These are phyloP conservation scores for Diutina catenulata DNA, from an alignment of 1,139 yeast species.

Conservation along the genomic window DNA sequence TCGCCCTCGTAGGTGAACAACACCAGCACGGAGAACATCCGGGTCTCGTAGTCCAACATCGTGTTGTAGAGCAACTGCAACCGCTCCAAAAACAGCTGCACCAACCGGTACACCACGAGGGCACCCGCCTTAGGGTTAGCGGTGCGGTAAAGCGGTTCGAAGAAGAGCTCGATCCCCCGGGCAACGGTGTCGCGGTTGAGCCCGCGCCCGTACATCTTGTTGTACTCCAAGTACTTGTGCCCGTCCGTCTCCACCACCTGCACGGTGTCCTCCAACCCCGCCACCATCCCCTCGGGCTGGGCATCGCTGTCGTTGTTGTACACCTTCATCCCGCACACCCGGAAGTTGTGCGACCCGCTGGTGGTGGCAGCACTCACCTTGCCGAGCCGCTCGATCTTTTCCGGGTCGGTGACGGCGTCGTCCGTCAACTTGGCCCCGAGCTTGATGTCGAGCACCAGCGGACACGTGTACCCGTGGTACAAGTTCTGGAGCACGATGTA, in stretches of 20 bases:
- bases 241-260: conserved; percentile 5
- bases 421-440: conserved; percentile 68
- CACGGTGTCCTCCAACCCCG: conserved; percentile 9
- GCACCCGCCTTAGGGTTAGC: conserved; percentile 13
- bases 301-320: conserved; percentile 13
- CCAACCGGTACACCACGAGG: conserved; percentile 8
- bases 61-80: conserved; percentile 57
- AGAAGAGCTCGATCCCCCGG: conserved; percentile 42
- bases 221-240: conserved; percentile 30
- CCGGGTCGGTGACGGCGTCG: conserved; percentile 26
- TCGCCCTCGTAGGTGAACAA: conserved; percentile 70
- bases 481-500: conserved; percentile 70
- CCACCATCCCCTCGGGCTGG: conserved; percentile 6
- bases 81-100: conserved; percentile 38
- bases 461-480: conserved; percentile 46
- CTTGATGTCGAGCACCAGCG: conserved; percentile 75
- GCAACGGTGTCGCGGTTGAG: conserved; percentile 32
- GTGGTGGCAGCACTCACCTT: conserved; percentile 64
- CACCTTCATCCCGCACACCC: conserved; percentile 86
- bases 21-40: conserved; percentile 66
- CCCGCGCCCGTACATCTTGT: conserved; percentile 62
- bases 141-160: conserved; percentile 15
- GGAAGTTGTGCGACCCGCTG: conserved; percentile 59
- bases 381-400: conserved; percentile 48
- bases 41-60: conserved; percentile 45